Conservation (phyloP, 345 rosid genomes). For the Eucalyptus coolabah region DNA sequence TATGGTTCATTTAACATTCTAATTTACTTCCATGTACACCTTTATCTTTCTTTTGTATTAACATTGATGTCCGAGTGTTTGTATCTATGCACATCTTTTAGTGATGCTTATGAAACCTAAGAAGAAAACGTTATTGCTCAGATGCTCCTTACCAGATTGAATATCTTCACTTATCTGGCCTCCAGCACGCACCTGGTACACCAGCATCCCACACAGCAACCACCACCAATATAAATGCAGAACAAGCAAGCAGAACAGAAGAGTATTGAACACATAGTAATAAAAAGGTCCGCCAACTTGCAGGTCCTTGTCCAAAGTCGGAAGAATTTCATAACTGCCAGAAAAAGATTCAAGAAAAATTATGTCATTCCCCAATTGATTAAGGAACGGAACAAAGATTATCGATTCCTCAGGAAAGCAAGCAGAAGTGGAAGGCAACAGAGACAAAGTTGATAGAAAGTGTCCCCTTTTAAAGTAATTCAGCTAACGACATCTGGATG, state of each 20-base stretch:
- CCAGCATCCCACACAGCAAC: constrained; percentile 51
- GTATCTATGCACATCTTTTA: background rate
- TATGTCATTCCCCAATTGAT: background rate
- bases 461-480: background rate
- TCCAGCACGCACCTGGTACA: constrained; percentile 36
- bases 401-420: background rate
- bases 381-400: background rate
- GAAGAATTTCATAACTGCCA: constrained; percentile 64
- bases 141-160: constrained; percentile 44
- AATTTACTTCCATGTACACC: background rate
- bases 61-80: background rate
- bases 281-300: constrained; percentile 44
- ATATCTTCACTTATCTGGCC: constrained; percentile 63
- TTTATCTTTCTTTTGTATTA: background rate
- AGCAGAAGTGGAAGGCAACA: background rate
- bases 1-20: background rate
- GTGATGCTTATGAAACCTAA: background rate
- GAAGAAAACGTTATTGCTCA: background rate
- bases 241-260: constrained; percentile 54
- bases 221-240: constrained; percentile 73
- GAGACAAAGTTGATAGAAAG: background rate
- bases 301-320: constrained; percentile 32
- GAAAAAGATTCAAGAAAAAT: background rate
- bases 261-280: constrained; percentile 75
- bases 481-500: background rate